Percentiles rank a stretch among this genome's conserved stretches.
Conservation (phyloP, 2,329 filamentous ascomycete genomes). For the Macrophomina tecta region DNA sequence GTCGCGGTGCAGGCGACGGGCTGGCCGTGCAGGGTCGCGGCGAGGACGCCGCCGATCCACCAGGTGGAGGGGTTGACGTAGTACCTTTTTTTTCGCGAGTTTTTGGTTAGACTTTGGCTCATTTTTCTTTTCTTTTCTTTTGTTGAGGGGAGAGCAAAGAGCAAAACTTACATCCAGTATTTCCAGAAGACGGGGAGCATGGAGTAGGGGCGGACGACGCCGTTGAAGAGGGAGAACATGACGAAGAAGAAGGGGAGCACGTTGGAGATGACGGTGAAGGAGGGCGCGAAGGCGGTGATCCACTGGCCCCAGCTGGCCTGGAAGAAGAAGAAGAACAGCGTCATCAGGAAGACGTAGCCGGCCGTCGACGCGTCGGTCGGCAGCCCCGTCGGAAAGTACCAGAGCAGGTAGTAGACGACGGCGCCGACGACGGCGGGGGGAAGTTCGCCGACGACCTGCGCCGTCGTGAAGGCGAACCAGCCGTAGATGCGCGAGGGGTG, state of each 20-base stretch:
- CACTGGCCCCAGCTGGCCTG: constrained; percentile 79
- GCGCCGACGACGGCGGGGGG: constrained; percentile 69
- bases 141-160: too few species aligned
- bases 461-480: constrained; percentile 77
- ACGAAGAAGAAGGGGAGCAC: constrained; percentile 80
- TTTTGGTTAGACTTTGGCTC: neutral
- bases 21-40: constrained; percentile 63
- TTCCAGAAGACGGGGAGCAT: constrained; percentile 72
- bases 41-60: constrained; percentile 73
- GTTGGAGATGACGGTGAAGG: constrained; percentile 79
- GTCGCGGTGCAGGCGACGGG: constrained; percentile 50
- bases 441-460: constrained; percentile 75
- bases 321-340: constrained; percentile 78
- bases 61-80: constrained; percentile 73
- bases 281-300: constrained; percentile 82
- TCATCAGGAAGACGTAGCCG: constrained; percentile 81
- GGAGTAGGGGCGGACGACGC: constrained; percentile 72
- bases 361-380: constrained; percentile 68
- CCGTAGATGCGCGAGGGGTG: constrained; percentile 77
- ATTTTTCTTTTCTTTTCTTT: neutral
- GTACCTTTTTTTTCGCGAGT: constrained; percentile 47
- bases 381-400: constrained; percentile 78
- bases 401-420: constrained; percentile 73
- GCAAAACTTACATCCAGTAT: constrained; percentile 62
- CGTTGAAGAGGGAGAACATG: constrained; percentile 78